A percentile compares a stretch with the other conserved stretches of the same genome.
Evolutionary conservation across 495 filamentous ascomycete species (phyloP).

Genomic region (Terfezia boudieri): DNA sequence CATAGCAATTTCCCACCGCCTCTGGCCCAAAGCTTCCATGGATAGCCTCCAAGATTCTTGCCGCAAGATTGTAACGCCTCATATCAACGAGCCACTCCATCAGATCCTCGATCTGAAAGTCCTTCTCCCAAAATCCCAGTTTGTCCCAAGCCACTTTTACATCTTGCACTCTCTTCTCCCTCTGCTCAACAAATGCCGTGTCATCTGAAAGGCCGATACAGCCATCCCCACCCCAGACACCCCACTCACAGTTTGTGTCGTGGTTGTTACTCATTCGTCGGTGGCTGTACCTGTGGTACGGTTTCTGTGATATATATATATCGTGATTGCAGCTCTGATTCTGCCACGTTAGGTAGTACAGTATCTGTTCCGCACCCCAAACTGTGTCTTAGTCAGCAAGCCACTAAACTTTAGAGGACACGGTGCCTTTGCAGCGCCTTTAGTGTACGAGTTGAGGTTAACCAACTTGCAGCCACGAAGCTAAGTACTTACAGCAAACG

Average conservation of each 20-base stretch:
- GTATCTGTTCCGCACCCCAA: neutral
- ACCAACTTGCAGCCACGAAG: no score
- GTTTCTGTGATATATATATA: no score
- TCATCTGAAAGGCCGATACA: neutral
- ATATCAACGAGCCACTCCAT: neutral
- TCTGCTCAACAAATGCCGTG: neutral
- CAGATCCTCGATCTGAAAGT: neutral
- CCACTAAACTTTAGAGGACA: no score
- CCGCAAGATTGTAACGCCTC: neutral
- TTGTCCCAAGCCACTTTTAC: neutral
- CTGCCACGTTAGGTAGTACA: no score
- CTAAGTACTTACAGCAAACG: no score
- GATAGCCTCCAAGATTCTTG: neutral
- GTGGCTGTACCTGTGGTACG: neutral
- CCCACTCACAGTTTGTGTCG: neutral
- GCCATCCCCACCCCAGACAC: neutral
- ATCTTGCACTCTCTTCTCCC: neutral
- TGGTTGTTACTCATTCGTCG: neutral
- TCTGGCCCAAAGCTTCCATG: neutral
- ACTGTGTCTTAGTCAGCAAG: no score
- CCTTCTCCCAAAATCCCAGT: neutral
- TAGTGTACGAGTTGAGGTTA: no score
- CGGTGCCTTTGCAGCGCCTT: no score
- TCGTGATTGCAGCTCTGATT: no score
- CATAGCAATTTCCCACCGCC: neutral